These are phyloP conservation scores for Epichloe brachyelytri DNA, from an alignment of 2,329 filamentous ascomycete genomes.

Conservation along the genomic window DNA sequence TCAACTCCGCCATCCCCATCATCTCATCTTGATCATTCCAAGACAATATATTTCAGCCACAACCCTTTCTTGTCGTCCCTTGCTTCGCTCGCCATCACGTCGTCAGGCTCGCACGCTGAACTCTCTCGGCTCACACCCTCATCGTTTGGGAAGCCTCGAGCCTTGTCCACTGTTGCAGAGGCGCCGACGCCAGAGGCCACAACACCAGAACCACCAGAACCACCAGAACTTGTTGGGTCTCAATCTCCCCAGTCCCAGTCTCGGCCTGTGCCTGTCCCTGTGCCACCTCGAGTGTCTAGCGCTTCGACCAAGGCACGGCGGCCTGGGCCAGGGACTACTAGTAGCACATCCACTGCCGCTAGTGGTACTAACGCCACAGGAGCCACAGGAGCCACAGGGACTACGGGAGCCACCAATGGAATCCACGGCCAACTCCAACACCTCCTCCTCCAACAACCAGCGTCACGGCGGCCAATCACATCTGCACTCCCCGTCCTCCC, in stretches of 20 bases:
- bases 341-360: too few relatives aligned
- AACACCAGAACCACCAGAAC: neutral
- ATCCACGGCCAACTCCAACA: neutral
- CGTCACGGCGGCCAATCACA: neutral
- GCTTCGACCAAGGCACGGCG: neutral
- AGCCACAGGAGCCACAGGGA: too few relatives aligned
- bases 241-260: too few relatives aligned
- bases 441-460: neutral
- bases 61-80: neutral
- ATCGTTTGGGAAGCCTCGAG: neutral
- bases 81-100: neutral
- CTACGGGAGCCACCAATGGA: too few relatives aligned
- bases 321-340: neutral
- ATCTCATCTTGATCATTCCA: neutral
- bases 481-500: neutral
- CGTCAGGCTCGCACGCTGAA: neutral
- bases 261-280: neutral
- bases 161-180: slow-evolving; percentile 1
- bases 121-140: neutral
- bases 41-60: slow-evolving; percentile 2
- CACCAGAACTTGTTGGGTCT: neutral
- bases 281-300: slow-evolving; percentile 1
- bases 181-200: neutral
- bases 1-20: neutral
- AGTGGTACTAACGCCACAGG: too few relatives aligned